Base-by-base conservation (phyloP, 1,284 basidiomycete species). In the Jaminaea rosea region DNA sequence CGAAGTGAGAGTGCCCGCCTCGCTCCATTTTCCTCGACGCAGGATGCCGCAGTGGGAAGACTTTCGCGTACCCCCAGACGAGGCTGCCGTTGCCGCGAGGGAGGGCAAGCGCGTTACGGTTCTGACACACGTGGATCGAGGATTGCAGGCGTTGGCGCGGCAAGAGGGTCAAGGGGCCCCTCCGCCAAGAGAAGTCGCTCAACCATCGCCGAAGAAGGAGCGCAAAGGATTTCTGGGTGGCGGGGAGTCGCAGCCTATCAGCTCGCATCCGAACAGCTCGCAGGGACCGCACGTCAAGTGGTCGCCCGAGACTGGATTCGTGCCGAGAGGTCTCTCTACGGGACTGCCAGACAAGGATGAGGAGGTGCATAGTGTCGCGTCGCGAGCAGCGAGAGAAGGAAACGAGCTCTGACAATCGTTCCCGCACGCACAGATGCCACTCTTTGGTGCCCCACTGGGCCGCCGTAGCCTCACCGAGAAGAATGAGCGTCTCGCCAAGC, bases 31-130 rank as follows among this genome's bases (percentile, higher is more conserved):
- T 32, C 55, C 63, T 24, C 60, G 59, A 47, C 53, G 59, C 23
- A 52, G 71, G 24, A 69, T 73, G 69, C 71, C 71, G 9, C 55
- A 65, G 31, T 72, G 69, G 69, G 57, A 60, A 23, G 71, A 73
- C 52, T 73, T 73, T 52, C 55, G 55, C 6, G 61, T 72, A 27
- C 62, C 66, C 2, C 59, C 67, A 1, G 56, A 60, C 19, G 67
- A 61, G 44, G 28, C 58, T 52, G 56, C 56, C 56, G 11, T 61
- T 57, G 15, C 59, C 63, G 59, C 62, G 13, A 39, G 39, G 24
- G 31, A 51, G 27, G 56, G 56, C 11, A 52, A 52, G 46, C 32
- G 42, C 23, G 47, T 59, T 36, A 57, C 50, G 8, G 55, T 59
- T 11, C 46, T 73, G 8, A 62, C 57, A 11, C 62, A 71, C 37